These are phyloP conservation scores for Lipomyces sp. DNA, from an alignment of 805 yeast species.

Conservation along the genomic window DNA sequence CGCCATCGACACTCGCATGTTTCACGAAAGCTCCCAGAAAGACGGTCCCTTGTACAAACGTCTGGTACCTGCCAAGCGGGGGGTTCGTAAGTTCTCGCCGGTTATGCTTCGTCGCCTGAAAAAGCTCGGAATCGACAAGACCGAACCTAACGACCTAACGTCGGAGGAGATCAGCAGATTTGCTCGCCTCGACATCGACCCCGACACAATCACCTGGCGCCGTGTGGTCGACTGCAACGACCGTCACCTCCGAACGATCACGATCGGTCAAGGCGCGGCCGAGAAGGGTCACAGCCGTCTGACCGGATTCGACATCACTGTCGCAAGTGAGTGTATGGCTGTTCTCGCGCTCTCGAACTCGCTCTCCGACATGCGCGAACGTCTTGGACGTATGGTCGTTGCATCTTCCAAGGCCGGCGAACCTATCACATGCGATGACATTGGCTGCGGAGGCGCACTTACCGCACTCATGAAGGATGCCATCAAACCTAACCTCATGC, in stretches of 20 bases:
- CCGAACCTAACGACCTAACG: slow-evolving; percentile 79
- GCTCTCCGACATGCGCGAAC: slow-evolving; percentile 79
- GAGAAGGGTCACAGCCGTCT: slow-evolving; percentile 86
- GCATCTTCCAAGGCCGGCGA: slow-evolving; percentile 75
- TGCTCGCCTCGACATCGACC: slow-evolving; percentile 87
- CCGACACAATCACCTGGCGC: slow-evolving; percentile 85
- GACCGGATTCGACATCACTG: slow-evolving; percentile 95
- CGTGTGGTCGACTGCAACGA: slow-evolving; percentile 96
- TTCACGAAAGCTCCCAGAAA: slow-evolving; percentile 89
- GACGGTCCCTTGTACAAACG: slow-evolving; percentile 81
- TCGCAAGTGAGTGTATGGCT: slow-evolving; percentile 96
- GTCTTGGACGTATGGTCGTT: slow-evolving; percentile 88
- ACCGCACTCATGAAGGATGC: slow-evolving; percentile 96
- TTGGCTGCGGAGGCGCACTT: slow-evolving; percentile 94
- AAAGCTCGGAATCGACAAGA: slow-evolving; percentile 79
- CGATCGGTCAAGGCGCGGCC: slow-evolving; percentile 89
- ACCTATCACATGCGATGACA: slow-evolving; percentile 91
- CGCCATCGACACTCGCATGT: slow-evolving; percentile 95
- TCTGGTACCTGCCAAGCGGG: slow-evolving; percentile 84
- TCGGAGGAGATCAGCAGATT: slow-evolving; percentile 73
- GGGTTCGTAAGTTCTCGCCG: slow-evolving; percentile 74
- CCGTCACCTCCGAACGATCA: slow-evolving; percentile 84
- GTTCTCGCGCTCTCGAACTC: slow-evolving; percentile 82
- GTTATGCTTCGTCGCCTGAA: slow-evolving; percentile 76
- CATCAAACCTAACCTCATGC: slow-evolving; percentile 95